Base-by-base conservation (phyloP, 805 yeast genomes). In the Cyberlindnera euphorbiae region DNA sequence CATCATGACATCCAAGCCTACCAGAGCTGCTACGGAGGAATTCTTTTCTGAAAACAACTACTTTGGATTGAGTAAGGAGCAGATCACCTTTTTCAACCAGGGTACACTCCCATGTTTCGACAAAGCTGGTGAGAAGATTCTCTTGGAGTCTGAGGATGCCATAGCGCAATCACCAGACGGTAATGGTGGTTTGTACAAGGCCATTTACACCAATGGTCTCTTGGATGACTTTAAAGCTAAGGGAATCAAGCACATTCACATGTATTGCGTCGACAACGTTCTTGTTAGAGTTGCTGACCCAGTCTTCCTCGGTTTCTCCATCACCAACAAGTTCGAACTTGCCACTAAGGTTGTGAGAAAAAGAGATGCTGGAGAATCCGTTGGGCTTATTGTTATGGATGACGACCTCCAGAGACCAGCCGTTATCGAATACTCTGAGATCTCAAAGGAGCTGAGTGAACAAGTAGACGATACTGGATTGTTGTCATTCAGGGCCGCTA, bases 281-380 rank as follows among this genome's bases (percentile, higher is more conserved):
- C 68, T 93, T 33, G 97, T 89, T 24, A 82, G 79, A 58, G 86
- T 90, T 36, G 97, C 96, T 2, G 98, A 93, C 58, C 98, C 98
- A 3, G 68, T 77, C 1, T 68, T 69, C 39, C 64, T 93, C 43
- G 98, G 98, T 0, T 90, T 82, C 63, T 79, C 97, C 10, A 77
- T 82, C 19, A 62, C 63, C 25, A 76, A 79, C 35, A 52, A 70
- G 4, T 84, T 78, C 39, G 77, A 84, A 23, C 70, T 93, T 42
- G 93, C 96, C 29, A 88, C 97, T 4, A 93, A 93, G 58, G 97
- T 83, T 13, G 99, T 93, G 27, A 79, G 97, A 58, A 93, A 93
- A 62, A 79, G 90, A 53, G 83, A 80, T 50, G 84, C 97, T 1
- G 58, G 62, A 22, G 99, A 93, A 62, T 75, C 82, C 22, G 98